A percentile compares a stretch with the other conserved stretches of the same genome.
Conservation (phyloP, 2,329 filamentous ascomycete species). For the Alternaria infectoria region DNA sequence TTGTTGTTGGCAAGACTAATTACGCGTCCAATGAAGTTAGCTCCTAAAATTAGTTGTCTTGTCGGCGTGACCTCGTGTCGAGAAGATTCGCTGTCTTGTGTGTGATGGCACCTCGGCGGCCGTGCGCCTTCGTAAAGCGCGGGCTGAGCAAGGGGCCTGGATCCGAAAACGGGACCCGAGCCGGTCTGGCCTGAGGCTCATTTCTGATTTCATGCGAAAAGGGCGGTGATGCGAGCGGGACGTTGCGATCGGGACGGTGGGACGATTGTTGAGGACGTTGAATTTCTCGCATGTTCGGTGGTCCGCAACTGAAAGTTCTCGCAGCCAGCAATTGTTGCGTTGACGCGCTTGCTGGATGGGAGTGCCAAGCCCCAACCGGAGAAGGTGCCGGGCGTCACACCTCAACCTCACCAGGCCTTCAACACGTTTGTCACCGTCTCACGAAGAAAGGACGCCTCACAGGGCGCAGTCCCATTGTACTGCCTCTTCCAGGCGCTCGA, state of each 20-base stretch:
- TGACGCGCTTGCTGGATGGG: neutral
- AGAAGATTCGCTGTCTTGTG: conserved; percentile 3
- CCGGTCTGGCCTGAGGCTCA: conserved; percentile 1
- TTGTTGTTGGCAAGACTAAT: conserved; percentile 8
- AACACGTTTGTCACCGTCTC: neutral
- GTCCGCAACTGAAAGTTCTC: neutral
- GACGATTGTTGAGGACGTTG: neutral
- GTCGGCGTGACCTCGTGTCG: conserved; percentile 16
- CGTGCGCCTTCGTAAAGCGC: conserved; percentile 7
- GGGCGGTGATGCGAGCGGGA: neutral
- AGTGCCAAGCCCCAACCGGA: neutral
- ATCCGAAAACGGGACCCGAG: conserved; percentile 5
- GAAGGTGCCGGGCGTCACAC: neutral
- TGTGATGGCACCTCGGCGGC: neutral
- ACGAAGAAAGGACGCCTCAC: conserved; percentile 1
- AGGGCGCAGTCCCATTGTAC: neutral
- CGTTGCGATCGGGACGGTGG: neutral
- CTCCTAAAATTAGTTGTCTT: conserved; percentile 17
- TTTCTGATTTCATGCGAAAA: neutral
- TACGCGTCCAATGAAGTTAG: conserved; percentile 24
- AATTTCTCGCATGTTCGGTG: neutral
- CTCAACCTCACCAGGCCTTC: neutral
- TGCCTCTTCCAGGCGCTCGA: neutral
- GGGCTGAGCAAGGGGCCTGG: conserved; percentile 9
- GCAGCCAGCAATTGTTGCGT: neutral